phyloP scores from a whole-genome alignment of 164 flowering plant species.

The Macadamia integrifolia region DNA sequence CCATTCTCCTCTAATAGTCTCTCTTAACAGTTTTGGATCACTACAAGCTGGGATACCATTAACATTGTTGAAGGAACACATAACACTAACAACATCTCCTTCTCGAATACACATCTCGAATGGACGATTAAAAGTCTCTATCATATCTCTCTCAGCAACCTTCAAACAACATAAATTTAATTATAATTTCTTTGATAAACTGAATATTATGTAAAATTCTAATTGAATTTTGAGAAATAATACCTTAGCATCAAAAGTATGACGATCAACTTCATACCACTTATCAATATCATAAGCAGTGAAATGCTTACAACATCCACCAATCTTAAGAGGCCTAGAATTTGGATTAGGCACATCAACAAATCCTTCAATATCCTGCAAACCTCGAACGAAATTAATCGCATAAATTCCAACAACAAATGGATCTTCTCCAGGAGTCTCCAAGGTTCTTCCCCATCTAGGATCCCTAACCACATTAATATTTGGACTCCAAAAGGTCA shows the following conservation, averaged over 20 bases:
- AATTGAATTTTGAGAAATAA: neutral
- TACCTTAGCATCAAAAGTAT: conserved; percentile 18
- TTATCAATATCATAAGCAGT: conserved; percentile 23
- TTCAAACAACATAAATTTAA: no score
- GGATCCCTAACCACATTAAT: conserved; percentile 22
- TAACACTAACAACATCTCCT: no score
- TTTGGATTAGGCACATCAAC: no score
- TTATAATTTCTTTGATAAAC: no score
- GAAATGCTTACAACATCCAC: conserved; percentile 21
- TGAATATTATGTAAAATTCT: no score
- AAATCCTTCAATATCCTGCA: conserved; percentile 6
- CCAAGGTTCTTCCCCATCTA: conserved; percentile 19
- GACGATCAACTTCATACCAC: conserved; percentile 12
- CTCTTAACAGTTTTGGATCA: no score
- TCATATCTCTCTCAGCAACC: no score
- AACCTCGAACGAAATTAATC: conserved; percentile 13
- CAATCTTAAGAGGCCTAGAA: conserved; percentile 8
- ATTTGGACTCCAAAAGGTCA: conserved; percentile 24
- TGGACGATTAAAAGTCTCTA: no score
- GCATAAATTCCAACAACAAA: conserved; percentile 6
- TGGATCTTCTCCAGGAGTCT: conserved; percentile 24
- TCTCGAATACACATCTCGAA: no score
- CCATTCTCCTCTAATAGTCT: no score
- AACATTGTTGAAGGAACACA: no score
- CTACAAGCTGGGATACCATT: no score